phyloP scores from a whole-genome alignment of 2,329 filamentous ascomycete species.

The Aphanoascus verrucosus region DNA sequence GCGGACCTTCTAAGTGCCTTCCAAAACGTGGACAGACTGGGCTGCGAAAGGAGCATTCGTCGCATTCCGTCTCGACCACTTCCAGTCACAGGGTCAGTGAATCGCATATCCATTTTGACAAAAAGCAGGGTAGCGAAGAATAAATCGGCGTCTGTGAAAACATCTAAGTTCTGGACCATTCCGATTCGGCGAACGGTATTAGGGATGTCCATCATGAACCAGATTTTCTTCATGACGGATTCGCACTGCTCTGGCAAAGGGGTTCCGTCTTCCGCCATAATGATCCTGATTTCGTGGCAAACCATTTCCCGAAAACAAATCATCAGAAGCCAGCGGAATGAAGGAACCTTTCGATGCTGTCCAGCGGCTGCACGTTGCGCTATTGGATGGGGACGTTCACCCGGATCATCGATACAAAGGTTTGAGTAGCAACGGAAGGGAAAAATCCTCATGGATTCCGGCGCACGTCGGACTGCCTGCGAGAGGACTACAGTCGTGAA shows the following conservation, averaged over 20 bases:
- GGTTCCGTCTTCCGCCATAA: slow-evolving; percentile 49
- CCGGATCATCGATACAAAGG: slow-evolving; percentile 52
- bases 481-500: slow-evolving; percentile 49
- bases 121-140: slow-evolving; percentile 54
- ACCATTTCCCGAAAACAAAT: slow-evolving; percentile 48
- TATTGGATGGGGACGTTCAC: slow-evolving; percentile 31
- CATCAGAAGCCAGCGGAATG: slow-evolving; percentile 58
- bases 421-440: slow-evolving; percentile 49
- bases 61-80: slow-evolving; percentile 43
- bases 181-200: slow-evolving; percentile 46
- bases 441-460: slow-evolving; percentile 49
- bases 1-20: slow-evolving; percentile 48
- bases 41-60: slow-evolving; percentile 51
- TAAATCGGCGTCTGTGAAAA: slow-evolving; percentile 53
- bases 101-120: slow-evolving; percentile 60
- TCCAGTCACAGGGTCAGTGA: slow-evolving; percentile 53
- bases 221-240: slow-evolving; percentile 52
- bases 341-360: slow-evolving; percentile 46
- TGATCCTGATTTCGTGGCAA: slow-evolving; percentile 52
- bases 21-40: slow-evolving; percentile 47
- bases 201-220: slow-evolving; percentile 60
- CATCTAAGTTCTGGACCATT: slow-evolving; percentile 42
- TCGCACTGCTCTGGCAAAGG: slow-evolving; percentile 43
- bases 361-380: slow-evolving; percentile 25
- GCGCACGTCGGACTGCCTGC: slow-evolving; percentile 46